These are phyloP conservation scores for Oligophagozyma castellii DNA, from an alignment of 1,139 yeast species.

Conservation along the genomic window DNA sequence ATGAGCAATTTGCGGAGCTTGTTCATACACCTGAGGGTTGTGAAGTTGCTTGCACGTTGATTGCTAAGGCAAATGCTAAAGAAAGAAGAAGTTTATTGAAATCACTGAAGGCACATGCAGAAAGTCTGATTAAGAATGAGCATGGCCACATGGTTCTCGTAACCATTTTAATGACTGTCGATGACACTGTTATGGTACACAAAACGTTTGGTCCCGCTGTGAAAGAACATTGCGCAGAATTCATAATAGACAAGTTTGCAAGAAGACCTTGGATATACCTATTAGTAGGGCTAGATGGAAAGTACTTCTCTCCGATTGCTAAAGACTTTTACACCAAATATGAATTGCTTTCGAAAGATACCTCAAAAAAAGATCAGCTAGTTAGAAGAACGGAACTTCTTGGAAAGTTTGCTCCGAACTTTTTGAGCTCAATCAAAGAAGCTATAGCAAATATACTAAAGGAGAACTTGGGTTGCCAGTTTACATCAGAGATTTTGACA, in stretches of 20 bases:
- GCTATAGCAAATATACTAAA: constrained; percentile 37
- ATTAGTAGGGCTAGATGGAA: constrained; percentile 66
- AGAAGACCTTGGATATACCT: constrained; percentile 83
- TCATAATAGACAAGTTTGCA: constrained; percentile 61
- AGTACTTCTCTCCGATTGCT: constrained; percentile 64
- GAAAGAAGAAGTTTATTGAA: constrained; percentile 74
- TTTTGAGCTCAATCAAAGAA: constrained; percentile 42
- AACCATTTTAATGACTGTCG: constrained; percentile 73
- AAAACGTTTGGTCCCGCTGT: constrained; percentile 58
- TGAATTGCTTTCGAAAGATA: constrained; percentile 51
- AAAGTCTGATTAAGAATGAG: constrained; percentile 68
- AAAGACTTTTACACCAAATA: constrained; percentile 48
- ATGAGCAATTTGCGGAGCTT: constrained; percentile 85
- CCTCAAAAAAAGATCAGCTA: constrained; percentile 77
- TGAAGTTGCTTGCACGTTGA: constrained; percentile 70
- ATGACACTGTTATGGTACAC: constrained; percentile 75
- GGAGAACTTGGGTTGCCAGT: constrained; percentile 74
- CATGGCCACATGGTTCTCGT: constrained; percentile 73
- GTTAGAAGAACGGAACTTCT: constrained; percentile 62
- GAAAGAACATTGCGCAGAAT: constrained; percentile 41
- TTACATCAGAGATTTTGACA: constrained; percentile 60
- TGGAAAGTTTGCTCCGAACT: constrained; percentile 49
- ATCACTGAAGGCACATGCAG: constrained; percentile 59
- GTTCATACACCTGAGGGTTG: constrained; percentile 93
- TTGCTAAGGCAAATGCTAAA: constrained; percentile 80